These are phyloP conservation scores for Trichosanthes truncata DNA, from an alignment of 306 rosid species.

Conservation along the genomic window DNA sequence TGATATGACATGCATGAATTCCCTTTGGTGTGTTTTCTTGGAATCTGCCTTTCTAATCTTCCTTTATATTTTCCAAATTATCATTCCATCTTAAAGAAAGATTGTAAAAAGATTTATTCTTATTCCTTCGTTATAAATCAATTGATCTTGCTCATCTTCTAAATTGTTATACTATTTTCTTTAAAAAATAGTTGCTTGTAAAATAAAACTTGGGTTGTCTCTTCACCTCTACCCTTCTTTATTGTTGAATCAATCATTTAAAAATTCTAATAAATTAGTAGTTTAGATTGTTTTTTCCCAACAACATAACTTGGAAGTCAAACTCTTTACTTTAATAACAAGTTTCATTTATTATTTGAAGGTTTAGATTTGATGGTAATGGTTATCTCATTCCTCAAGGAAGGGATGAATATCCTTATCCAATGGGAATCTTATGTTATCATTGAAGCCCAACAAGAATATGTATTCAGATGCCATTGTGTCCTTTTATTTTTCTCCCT, in stretches of 20 bases:
- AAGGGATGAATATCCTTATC: conserved; percentile 1
- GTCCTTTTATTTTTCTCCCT: neutral
- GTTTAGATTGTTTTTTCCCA: neutral
- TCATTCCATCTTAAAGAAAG: neutral
- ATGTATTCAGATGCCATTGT: neutral
- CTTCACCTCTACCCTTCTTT: neutral
- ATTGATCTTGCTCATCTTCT: neutral
- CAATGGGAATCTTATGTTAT: conserved; percentile 4
- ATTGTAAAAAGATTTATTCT: neutral
- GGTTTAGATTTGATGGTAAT: neutral
- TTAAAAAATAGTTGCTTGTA: neutral
- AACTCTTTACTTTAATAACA: neutral
- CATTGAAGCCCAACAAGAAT: neutral
- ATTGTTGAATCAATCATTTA: neutral
- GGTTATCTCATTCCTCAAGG: neutral
- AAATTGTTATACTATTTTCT: neutral
- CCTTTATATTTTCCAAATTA: neutral
- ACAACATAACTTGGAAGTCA: neutral
- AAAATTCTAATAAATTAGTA: neutral
- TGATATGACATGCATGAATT: neutral
- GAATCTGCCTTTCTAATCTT: neutral
- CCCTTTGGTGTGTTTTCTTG: neutral
- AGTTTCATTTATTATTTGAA: neutral
- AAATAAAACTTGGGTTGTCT: neutral
- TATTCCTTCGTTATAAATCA: neutral